phyloP scores from a whole-genome alignment of 2,329 filamentous ascomycete genomes.

The Colletotrichum karsti region DNA sequence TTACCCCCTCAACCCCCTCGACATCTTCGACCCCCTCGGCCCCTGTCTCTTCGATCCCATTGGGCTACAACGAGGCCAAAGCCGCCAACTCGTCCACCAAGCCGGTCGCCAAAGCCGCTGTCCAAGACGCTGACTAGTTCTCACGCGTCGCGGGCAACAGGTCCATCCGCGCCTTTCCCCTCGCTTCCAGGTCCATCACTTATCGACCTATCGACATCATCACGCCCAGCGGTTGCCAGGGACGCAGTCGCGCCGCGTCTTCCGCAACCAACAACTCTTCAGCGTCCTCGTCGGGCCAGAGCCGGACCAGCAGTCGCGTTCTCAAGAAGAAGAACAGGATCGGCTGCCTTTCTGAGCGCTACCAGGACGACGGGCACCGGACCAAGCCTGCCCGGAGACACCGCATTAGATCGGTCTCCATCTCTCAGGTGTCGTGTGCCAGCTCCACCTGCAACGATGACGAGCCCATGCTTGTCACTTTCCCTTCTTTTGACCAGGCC shows the following conservation, averaged over 20 bases:
- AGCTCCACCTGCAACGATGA: neutral
- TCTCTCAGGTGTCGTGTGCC: neutral
- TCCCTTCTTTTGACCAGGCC: neutral
- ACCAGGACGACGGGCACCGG: neutral
- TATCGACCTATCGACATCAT: neutral
- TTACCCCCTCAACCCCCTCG: no score
- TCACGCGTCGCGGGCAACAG: neutral
- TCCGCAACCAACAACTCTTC: neutral
- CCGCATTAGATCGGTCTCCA: neutral
- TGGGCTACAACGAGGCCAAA: neutral
- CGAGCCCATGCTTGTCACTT: neutral
- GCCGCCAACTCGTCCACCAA: neutral
- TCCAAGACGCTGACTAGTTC: neutral
- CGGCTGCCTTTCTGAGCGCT: neutral
- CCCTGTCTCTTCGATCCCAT: no score
- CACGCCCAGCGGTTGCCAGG: neutral
- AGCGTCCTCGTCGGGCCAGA: neutral
- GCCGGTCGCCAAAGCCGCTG: neutral
- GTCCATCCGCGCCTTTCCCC: neutral
- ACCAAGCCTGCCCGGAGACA: neutral
- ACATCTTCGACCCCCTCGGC: no score
- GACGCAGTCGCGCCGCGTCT: neutral
- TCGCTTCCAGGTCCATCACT: neutral
- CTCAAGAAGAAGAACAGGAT: neutral
- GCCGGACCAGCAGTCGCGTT: neutral